Evolutionary conservation across 345 rosid genomes (phyloP).

Genomic region (Abelmoschus esculentus): DNA sequence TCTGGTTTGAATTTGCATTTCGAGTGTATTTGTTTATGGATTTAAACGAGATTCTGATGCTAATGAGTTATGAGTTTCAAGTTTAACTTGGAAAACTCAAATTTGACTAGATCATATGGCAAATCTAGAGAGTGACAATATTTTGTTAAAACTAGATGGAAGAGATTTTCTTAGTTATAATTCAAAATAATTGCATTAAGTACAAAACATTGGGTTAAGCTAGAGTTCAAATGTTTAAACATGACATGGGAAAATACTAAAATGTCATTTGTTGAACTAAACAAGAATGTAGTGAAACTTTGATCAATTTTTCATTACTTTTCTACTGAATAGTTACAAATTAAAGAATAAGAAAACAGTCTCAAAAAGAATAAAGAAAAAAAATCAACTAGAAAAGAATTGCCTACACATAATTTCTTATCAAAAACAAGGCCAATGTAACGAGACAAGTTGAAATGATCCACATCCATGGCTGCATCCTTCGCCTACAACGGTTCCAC

Average conservation of each 20-base stretch:
- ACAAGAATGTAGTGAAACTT: too few relatives aligned
- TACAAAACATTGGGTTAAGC: too few relatives aligned
- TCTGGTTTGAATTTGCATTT: neutral
- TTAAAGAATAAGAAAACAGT: neutral
- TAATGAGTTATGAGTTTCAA: neutral
- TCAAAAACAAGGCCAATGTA: constrained; percentile 39
- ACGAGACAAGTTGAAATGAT: constrained; percentile 25
- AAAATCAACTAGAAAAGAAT: neutral
- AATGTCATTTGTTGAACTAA: too few relatives aligned
- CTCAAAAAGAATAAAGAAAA: neutral
- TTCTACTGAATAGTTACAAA: neutral
- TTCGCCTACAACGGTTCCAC: constrained; percentile 60
- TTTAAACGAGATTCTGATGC: neutral
- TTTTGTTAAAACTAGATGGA: too few relatives aligned
- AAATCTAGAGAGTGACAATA: too few relatives aligned
- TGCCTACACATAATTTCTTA: constrained; percentile 31
- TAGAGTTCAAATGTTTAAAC: too few relatives aligned
- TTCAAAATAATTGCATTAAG: too few relatives aligned
- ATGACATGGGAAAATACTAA: too few relatives aligned
- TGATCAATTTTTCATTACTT: neutral
- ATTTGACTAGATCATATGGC: too few relatives aligned
- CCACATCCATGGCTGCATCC: constrained; percentile 79
- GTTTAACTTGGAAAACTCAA: neutral
- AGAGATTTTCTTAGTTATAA: too few relatives aligned
- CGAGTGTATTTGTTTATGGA: neutral